Evolutionary conservation across 768 basidiomycete species (phyloP).

Genomic region (Lactarius tabidus): DNA sequence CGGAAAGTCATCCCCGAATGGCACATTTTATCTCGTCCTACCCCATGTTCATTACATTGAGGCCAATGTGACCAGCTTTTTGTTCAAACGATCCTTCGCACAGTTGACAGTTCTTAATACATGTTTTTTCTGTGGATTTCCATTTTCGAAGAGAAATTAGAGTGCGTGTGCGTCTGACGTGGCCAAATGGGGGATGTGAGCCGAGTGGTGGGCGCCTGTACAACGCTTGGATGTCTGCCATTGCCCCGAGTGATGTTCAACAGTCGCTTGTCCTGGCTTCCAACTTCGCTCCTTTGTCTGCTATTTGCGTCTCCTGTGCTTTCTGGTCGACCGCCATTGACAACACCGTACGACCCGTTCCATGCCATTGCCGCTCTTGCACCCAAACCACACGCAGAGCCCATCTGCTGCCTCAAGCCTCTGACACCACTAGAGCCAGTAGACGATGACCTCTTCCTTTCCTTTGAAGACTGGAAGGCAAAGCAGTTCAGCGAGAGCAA

Average conservation of each 20-base stretch:
- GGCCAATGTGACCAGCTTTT: constrained; percentile 1
- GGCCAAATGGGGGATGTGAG: background rate
- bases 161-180: background rate
- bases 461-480: constrained; percentile 87
- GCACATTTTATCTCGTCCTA: background rate
- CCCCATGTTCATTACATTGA: background rate
- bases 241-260: constrained; percentile 10
- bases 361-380: constrained; percentile 48
- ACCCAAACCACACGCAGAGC: constrained; percentile 49
- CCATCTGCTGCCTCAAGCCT: constrained; percentile 67
- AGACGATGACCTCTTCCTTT: constrained; percentile 64
- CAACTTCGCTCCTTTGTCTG: constrained; percentile 4
- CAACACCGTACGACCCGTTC: constrained; percentile 56
- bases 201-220: background rate
- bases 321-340: constrained; percentile 35
- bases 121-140: constrained; percentile 2
- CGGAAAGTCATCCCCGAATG: constrained; percentile 1
- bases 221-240: background rate
- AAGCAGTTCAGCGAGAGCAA: constrained; percentile 48
- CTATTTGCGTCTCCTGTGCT: constrained; percentile 31
- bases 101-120: constrained; percentile 10
- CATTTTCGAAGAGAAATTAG: background rate
- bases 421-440: constrained; percentile 37
- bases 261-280: constrained; percentile 10
- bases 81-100: background rate